Evolutionary conservation across 768 basidiomycete genomes (phyloP).

Genomic region (Clavaria fumosa): DNA sequence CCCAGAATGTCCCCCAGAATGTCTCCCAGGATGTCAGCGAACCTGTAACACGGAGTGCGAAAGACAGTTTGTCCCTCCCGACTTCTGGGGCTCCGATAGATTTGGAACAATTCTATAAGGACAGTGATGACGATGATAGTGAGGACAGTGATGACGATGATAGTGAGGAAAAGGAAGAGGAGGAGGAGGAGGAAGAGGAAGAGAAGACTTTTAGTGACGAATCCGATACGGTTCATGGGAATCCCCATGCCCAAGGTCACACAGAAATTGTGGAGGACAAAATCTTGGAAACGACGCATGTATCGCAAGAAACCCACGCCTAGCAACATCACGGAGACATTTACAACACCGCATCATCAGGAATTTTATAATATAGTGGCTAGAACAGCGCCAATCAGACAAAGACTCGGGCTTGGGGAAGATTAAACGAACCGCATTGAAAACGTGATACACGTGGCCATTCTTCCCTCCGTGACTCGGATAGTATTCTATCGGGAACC

Average conservation of each 20-base stretch:
- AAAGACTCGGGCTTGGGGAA: too few species aligned
- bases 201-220: too few species aligned
- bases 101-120: conserved; percentile 66
- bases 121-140: conserved; percentile 26
- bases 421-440: conserved; percentile 38
- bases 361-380: conserved; percentile 41
- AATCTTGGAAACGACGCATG: not conserved
- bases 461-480: conserved; percentile 38
- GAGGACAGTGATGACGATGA: conserved; percentile 16
- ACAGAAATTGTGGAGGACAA: conserved; percentile 16
- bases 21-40: too few species aligned
- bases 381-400: too few species aligned
- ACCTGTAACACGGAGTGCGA: too few species aligned
- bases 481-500: conserved; percentile 66
- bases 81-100: too few species aligned
- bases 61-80: too few species aligned
- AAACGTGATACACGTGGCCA: conserved; percentile 69
- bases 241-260: conserved; percentile 18
- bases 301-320: not conserved
- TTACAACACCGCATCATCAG: conserved; percentile 28
- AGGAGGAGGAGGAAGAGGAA: conserved; percentile 15
- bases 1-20: too few species aligned
- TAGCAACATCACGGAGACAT: not conserved
- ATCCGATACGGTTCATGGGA: too few species aligned
- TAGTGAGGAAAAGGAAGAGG: conserved; percentile 17